Evolutionary conservation across 139 green algal species (phyloP).

Genomic region (Ulvella scutata): DNA sequence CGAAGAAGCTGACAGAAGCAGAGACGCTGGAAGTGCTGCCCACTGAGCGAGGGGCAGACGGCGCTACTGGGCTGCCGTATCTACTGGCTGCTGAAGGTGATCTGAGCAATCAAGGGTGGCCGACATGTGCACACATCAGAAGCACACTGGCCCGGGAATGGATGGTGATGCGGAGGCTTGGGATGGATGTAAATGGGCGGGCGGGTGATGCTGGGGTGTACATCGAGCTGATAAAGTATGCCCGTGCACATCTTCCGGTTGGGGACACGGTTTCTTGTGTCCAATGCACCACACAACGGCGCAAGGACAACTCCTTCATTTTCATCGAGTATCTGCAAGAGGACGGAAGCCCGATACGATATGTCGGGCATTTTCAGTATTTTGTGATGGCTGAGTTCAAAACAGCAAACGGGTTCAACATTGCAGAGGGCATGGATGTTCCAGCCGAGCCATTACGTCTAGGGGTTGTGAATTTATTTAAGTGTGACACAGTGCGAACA

Average conservation of each 20-base stretch:
- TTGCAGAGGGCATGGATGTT: not conserved
- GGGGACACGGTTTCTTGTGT: not conserved
- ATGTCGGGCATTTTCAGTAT: not conserved
- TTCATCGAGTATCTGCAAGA: not conserved
- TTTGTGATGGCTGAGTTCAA: not conserved
- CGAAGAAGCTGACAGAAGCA: not conserved
- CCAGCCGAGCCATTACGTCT: not conserved
- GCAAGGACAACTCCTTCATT: not conserved
- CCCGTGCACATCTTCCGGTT: not conserved
- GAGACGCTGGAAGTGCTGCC: not conserved
- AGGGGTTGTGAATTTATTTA: not conserved
- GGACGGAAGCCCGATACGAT: too few relatives aligned
- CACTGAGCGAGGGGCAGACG: not conserved
- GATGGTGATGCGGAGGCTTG: not conserved
- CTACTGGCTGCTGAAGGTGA: not conserved
- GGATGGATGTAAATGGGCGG: too few relatives aligned
- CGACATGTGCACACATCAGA: not conserved
- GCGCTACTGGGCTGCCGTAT: not conserved
- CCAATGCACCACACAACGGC: not conserved
- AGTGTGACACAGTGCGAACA: not conserved
- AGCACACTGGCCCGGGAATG: not conserved
- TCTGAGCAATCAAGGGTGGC: not conserved
- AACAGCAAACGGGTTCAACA: not conserved
- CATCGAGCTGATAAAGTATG: not conserved
- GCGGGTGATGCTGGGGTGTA: not conserved